Percentiles rank a stretch among this genome's conserved stretches.
Conservation (phyloP, 345 rosid genomes). For the Reutealis trisperma region DNA sequence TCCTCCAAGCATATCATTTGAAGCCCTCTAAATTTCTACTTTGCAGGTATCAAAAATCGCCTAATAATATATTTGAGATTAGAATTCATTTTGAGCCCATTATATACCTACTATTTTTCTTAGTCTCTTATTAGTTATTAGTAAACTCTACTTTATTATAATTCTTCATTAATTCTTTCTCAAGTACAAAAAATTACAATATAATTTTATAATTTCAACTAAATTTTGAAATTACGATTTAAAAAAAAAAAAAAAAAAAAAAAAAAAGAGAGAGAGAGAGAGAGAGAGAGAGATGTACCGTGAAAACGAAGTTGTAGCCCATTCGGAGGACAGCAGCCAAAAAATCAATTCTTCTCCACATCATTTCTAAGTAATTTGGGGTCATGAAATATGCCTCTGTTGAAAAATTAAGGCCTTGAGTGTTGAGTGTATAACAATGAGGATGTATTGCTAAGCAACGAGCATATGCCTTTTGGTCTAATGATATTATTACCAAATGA, state of each 20-base stretch:
- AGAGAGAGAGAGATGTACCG: conserved; percentile 36
- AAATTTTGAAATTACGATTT: neutral
- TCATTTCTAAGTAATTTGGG: conserved; percentile 55
- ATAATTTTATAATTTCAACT: too few relatives aligned
- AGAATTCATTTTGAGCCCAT: too few relatives aligned
- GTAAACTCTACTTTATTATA: too few relatives aligned
- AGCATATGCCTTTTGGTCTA: conserved; percentile 52
- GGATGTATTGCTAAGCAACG: conserved; percentile 49
- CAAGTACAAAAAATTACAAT: too few relatives aligned
- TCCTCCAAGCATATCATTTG: too few relatives aligned
- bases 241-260: neutral
- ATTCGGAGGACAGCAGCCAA: conserved; percentile 43
- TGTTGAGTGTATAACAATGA: conserved; percentile 44
- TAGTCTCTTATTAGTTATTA: too few relatives aligned
- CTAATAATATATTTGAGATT: too few relatives aligned
- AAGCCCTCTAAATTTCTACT: too few relatives aligned
- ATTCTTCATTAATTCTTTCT: too few relatives aligned
- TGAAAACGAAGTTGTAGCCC: conserved; percentile 66
- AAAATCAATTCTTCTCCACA: conserved; percentile 69
- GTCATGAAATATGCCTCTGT: conserved; percentile 56
- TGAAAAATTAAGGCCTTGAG: conserved; percentile 40
- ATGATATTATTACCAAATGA: conserved; percentile 51
- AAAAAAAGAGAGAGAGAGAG: neutral
- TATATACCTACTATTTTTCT: too few relatives aligned
- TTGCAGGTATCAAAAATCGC: too few relatives aligned